Conservation (phyloP, 2,329 filamentous ascomycete genomes). For the Emmonsiellopsis sp. region DNA sequence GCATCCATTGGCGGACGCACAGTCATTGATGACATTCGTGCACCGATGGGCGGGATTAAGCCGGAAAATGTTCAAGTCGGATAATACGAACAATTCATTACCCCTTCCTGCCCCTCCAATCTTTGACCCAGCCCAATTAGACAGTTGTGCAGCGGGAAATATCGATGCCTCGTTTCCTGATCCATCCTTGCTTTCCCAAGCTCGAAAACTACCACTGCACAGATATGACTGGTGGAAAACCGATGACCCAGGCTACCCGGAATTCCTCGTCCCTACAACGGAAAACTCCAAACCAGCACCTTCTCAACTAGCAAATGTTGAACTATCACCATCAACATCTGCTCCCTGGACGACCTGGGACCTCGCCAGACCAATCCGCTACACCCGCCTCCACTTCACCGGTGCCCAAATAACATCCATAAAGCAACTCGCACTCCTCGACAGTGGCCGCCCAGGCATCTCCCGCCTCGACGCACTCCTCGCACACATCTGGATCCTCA, state of each 20-base stretch:
- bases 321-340: constrained; percentile 32
- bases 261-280: constrained; percentile 23
- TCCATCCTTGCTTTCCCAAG: too few species aligned
- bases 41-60: too few species aligned
- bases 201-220: too few species aligned
- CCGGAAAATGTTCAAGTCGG: too few species aligned
- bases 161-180: too few species aligned
- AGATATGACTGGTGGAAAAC: too few species aligned
- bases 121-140: too few species aligned
- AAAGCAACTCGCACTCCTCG: constrained; percentile 15
- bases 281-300: constrained; percentile 15
- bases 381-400: constrained; percentile 31
- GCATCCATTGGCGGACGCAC: constrained; percentile 30
- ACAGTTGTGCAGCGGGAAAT: too few species aligned
- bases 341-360: neutral
- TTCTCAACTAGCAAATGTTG: constrained; percentile 36
- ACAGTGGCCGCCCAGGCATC: constrained; percentile 13
- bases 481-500: constrained; percentile 39
- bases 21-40: too few species aligned
- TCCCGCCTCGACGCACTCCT: constrained; percentile 40
- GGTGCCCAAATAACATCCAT: constrained; percentile 26
- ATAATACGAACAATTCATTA: too few species aligned
- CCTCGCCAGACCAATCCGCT: constrained; percentile 19
- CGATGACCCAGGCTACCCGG: constrained; percentile 26
- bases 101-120: too few species aligned